Percentiles rank a stretch among this genome's conserved stretches.
These are phyloP conservation scores for Xylaria longipes DNA, from an alignment of 495 filamentous ascomycete species.

Conservation along the genomic window DNA sequence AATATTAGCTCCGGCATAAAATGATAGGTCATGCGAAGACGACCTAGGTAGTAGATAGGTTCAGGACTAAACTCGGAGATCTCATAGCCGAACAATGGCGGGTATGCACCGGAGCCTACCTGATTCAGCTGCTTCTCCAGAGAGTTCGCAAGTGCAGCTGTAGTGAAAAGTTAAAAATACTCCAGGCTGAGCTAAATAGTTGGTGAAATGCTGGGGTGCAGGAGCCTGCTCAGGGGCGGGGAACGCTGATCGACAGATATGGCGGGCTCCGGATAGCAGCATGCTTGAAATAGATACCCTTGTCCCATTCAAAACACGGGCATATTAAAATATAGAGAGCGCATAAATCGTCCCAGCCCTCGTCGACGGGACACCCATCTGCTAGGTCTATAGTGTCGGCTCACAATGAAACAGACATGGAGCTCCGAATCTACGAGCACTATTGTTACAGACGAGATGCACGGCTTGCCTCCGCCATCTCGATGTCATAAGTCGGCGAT, in stretches of 20 bases:
- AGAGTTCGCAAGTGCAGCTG: not conserved
- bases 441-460: not conserved
- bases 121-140: not conserved
- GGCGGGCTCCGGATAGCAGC: not conserved
- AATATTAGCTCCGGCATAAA: not conserved
- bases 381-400: constrained; percentile 3
- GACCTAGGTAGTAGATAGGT: no score
- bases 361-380: not conserved
- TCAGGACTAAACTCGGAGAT: not conserved
- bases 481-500: not conserved
- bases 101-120: not conserved
- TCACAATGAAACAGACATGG: not conserved
- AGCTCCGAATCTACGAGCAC: not conserved
- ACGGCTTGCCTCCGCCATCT: not conserved
- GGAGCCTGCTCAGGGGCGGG: constrained; percentile 8
- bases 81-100: not conserved
- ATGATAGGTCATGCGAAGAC: not conserved
- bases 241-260: constrained; percentile 7
- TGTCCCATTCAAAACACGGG: not conserved
- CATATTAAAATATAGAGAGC: not conserved
- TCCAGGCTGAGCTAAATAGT: not conserved
- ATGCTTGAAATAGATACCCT: not conserved
- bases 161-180: constrained; percentile 6
- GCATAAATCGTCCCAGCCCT: not conserved
- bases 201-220: constrained; percentile 20